Evolutionary conservation across 305 asterid species (phyloP).

Genomic region (Fraxinus ornus): DNA sequence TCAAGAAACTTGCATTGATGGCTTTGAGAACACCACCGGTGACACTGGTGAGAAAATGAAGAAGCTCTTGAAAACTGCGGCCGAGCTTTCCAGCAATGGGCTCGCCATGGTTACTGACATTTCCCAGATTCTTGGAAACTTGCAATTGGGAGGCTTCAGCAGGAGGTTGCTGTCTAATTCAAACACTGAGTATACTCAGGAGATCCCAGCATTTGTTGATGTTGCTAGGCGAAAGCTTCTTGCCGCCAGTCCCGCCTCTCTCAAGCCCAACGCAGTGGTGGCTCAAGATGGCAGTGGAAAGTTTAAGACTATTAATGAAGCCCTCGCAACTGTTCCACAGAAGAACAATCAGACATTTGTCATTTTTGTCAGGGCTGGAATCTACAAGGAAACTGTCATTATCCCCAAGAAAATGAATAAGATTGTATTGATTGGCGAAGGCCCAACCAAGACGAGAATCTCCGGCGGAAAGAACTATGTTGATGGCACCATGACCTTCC

Average conservation of each 20-base stretch:
- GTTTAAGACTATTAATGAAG: slow-evolving; percentile 44
- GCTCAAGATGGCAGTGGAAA: slow-evolving; percentile 70
- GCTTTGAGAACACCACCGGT: slow-evolving; percentile 53
- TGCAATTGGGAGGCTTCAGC: slow-evolving; percentile 18
- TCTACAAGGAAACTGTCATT: slow-evolving; percentile 41
- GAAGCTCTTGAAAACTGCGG: slow-evolving; percentile 35
- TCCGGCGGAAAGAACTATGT: slow-evolving; percentile 43
- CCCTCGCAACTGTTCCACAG: slow-evolving; percentile 33
- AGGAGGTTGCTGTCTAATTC: slow-evolving; percentile 19
- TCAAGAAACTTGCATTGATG: slow-evolving; percentile 65
- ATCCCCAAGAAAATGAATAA: slow-evolving; percentile 39
- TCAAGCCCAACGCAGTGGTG: slow-evolving; percentile 52
- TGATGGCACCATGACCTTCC: slow-evolving; percentile 49
- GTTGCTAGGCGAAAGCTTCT: slow-evolving; percentile 25
- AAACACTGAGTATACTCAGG: not conserved
- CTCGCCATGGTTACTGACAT: slow-evolving; percentile 48
- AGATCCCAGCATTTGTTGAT: slow-evolving; percentile 15
- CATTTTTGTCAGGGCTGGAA: slow-evolving; percentile 60
- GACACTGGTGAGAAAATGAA: slow-evolving; percentile 64
- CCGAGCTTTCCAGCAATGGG: slow-evolving; percentile 50
- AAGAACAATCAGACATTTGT: slow-evolving; percentile 32
- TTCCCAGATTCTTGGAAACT: not conserved
- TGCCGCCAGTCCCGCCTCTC: slow-evolving; percentile 8
- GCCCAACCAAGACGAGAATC: slow-evolving; percentile 54
- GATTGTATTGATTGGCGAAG: slow-evolving; percentile 59